phyloP scores from a whole-genome alignment of 1,139 yeast genomes.

The Diutina rugosa region DNA sequence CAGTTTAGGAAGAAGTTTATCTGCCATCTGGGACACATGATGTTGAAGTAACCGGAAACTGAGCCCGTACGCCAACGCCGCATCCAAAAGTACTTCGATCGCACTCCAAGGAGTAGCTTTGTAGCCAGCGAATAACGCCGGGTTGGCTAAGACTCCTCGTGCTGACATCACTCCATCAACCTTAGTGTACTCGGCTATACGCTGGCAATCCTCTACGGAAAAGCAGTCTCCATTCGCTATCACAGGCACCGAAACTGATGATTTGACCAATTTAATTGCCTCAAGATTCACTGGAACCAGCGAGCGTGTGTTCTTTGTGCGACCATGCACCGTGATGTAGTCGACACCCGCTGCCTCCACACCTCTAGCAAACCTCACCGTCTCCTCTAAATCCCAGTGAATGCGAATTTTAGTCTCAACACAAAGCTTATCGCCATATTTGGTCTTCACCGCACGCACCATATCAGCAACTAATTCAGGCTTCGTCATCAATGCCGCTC shows the following conservation, averaged over 20 bases:
- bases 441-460: slow-evolving; percentile 72
- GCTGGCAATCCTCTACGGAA: slow-evolving; percentile 33
- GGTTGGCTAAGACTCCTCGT: slow-evolving; percentile 74
- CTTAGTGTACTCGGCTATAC: slow-evolving; percentile 53
- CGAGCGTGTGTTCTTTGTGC: slow-evolving; percentile 76
- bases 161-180: slow-evolving; percentile 96
- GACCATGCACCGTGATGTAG: slow-evolving; percentile 87
- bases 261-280: slow-evolving; percentile 60
- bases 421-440: slow-evolving; percentile 56
- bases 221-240: slow-evolving; percentile 96
- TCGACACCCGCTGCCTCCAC: slow-evolving; percentile 88
- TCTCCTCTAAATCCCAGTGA: slow-evolving; percentile 61
- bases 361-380: slow-evolving; percentile 55
- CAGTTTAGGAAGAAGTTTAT: slow-evolving; percentile 41
- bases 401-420: slow-evolving; percentile 88
- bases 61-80: slow-evolving; percentile 65
- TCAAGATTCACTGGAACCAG: slow-evolving; percentile 73
- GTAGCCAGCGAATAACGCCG: slow-evolving; percentile 73
- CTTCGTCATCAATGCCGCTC: slow-evolving; percentile 85
- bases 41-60: slow-evolving; percentile 80
- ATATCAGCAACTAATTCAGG: slow-evolving; percentile 71
- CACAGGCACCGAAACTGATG: slow-evolving; percentile 58
- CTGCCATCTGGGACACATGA: slow-evolving; percentile 79
- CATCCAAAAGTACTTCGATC: slow-evolving; percentile 71
- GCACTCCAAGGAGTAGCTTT: slow-evolving; percentile 81